A percentile compares a stretch with the other conserved stretches of the same genome.
phyloP scores from a whole-genome alignment of 768 basidiomycete species.

The Amanita pseudoporphyria region DNA sequence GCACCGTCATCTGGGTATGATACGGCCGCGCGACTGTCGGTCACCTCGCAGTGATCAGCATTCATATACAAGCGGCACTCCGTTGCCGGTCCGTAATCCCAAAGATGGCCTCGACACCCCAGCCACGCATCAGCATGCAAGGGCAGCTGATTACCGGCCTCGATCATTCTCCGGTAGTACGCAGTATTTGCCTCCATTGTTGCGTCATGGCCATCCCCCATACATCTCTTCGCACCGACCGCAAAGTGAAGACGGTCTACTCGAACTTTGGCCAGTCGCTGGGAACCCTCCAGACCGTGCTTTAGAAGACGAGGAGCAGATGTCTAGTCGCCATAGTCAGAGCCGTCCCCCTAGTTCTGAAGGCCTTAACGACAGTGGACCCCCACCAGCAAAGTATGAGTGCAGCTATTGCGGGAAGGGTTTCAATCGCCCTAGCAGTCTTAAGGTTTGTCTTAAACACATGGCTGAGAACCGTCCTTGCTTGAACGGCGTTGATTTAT shows the following conservation, averaged over 20 bases:
- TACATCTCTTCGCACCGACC: constrained; percentile 3
- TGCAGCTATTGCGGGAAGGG: constrained; percentile 73
- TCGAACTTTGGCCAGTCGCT: constrained; percentile 19
- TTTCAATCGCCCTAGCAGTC: constrained; percentile 75
- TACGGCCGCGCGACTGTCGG: neutral
- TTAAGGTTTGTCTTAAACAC: constrained; percentile 43
- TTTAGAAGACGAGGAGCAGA: constrained; percentile 26
- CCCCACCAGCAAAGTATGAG: constrained; percentile 49
- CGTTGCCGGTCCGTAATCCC: neutral
- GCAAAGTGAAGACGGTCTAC: constrained; percentile 10
- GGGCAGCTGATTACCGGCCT: neutral
- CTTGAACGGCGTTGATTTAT: constrained; percentile 7
- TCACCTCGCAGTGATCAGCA: neutral
- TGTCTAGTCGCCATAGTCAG: constrained; percentile 19
- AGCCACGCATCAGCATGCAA: neutral
- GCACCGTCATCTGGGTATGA: neutral
- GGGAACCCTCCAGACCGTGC: constrained; percentile 12
- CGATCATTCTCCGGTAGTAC: neutral
- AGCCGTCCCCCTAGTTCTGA: constrained; percentile 10
- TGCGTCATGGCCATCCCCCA: constrained; percentile 1
- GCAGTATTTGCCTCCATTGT: neutral
- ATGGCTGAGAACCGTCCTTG: constrained; percentile 1
- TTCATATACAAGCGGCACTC: neutral
- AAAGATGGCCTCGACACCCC: neutral
- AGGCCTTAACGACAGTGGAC: constrained; percentile 8